Evolutionary conservation across 495 filamentous ascomycete genomes (phyloP).

Genomic region (Pyronema omphalodes): DNA sequence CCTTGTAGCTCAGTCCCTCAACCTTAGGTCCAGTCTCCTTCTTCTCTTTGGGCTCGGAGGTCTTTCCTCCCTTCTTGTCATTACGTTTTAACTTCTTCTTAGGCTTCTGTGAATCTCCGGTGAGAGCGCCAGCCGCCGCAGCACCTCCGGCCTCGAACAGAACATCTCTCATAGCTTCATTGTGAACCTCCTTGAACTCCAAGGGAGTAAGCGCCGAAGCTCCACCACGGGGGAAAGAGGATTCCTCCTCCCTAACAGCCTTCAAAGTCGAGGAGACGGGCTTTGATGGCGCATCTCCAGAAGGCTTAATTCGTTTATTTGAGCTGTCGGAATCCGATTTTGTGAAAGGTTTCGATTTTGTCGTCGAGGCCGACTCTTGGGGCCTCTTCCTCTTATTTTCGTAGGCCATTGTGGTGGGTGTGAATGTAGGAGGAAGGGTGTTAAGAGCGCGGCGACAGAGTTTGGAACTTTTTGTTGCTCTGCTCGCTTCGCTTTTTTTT

Average conservation of each 20-base stretch:
- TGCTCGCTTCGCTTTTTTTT: too few species aligned
- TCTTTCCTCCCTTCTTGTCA: constrained; percentile 35
- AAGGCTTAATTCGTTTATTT: constrained; percentile 7
- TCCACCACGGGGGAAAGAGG: constrained; percentile 80
- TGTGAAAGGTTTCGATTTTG: constrained; percentile 5
- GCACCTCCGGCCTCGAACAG: constrained; percentile 67
- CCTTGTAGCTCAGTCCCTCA: constrained; percentile 81
- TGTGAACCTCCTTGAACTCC: constrained; percentile 89
- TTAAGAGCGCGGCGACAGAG: too few species aligned
- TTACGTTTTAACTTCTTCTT: constrained; percentile 35
- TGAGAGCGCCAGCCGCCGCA: constrained; percentile 24
- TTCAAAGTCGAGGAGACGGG: constrained; percentile 12
- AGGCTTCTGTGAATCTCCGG: constrained; percentile 30
- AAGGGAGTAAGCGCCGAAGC: constrained; percentile 78
- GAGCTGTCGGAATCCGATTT: constrained; percentile 10
- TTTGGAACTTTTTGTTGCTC: too few species aligned
- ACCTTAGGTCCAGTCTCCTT: constrained; percentile 47
- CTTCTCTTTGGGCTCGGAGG: constrained; percentile 18
- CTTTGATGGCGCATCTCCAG: neutral
- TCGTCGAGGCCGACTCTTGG: constrained; percentile 11
- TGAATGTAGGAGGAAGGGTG: too few species aligned
- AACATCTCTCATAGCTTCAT: constrained; percentile 80
- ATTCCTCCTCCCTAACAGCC: constrained; percentile 50
- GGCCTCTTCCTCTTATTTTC: constrained; percentile 20
- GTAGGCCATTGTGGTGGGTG: constrained; percentile 8